Base-by-base conservation (phyloP, 352 stramenopile genomes). In the Phytopythium oedochilum region DNA sequence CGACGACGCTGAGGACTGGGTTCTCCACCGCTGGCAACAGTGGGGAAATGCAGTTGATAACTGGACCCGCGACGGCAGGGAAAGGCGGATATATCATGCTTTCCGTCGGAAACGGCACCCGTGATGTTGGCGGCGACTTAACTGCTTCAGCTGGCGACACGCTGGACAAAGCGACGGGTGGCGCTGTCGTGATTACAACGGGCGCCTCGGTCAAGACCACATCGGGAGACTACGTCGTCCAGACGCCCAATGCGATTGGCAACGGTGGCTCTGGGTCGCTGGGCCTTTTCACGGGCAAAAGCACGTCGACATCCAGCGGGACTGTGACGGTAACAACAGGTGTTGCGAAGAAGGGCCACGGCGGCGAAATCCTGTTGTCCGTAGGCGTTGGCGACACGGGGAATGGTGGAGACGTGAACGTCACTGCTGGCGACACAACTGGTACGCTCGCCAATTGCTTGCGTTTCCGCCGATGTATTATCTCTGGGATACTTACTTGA, bases 381-480 rank as follows among this genome's bases (percentile, higher is more conserved):
- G 61, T 79, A 26, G 74, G 74, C 35, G 48, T 32, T 34, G 74
- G 71, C 7, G 62, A 70, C 50, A 62, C 46, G 0, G 65, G 67
- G 10, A 66, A 67, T 53, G 75, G 75, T 46, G 75, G 75, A 20
- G 67, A 80, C 53, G 71, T 68, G 34, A 86, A 86, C 49, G 42
- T 89, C n/a, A 86, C 76, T 57, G 79, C 79, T 58, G 83, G 83
- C n/a, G 70, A 87, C 63, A 73, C 66, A 48, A 83, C 66, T 34
- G 81, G 77, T 89, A 66, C 46, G 64, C 53, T 51, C n/a, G n/a
- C n/a, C n/a, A n/a, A n/a, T 34, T 34, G 5, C 10, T 34, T 34
- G 29, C 29, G 29, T 34, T n/a, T n/a, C n/a, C n/a, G n/a, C n/a
- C n/a, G n/a, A n/a, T n/a, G n/a, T n/a, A n/a, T n/a, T n/a, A n/a